Evolutionary conservation across 2,329 filamentous ascomycete species (phyloP).

Genomic region (Fonsecaea erecta): DNA sequence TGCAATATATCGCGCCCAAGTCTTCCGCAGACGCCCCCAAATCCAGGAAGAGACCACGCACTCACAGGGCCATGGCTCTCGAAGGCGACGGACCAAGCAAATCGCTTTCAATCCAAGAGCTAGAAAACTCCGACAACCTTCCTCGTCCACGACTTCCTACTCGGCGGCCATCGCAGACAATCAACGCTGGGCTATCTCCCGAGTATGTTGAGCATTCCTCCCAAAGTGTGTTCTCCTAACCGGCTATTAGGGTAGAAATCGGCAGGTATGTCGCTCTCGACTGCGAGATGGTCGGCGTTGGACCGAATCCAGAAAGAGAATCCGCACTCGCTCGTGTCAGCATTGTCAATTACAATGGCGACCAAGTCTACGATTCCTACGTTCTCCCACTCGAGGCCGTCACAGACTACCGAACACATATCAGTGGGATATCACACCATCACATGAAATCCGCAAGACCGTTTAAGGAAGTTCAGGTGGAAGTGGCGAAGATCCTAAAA

Average conservation of each 20-base stretch:
- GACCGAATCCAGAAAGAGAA: constrained; percentile 63
- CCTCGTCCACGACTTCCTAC: constrained; percentile 13
- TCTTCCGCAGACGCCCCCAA: constrained; percentile 13
- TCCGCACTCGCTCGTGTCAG: constrained; percentile 85
- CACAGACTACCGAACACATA: constrained; percentile 85
- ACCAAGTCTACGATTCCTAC: constrained; percentile 92
- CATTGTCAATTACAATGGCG: constrained; percentile 90
- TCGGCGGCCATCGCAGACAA: constrained; percentile 14
- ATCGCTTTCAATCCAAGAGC: constrained; percentile 57
- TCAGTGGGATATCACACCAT: constrained; percentile 78
- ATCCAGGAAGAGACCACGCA: constrained; percentile 22
- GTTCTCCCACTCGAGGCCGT: constrained; percentile 78
- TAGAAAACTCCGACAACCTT: constrained; percentile 15
- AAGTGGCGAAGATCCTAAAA: constrained; percentile 70
- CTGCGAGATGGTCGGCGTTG: constrained; percentile 96
- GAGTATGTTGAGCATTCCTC: constrained; percentile 16
- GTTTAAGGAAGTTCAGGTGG: constrained; percentile 77
- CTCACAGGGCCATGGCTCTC: constrained; percentile 20
- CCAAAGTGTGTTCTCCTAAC: constrained; percentile 2
- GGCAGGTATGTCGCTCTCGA: constrained; percentile 93
- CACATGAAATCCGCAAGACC: constrained; percentile 71
- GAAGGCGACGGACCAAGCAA: constrained; percentile 41
- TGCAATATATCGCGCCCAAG: constrained; percentile 12
- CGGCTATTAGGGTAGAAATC: constrained; percentile 62
- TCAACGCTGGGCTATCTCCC: constrained; percentile 28